Percentiles rank a stretch among this genome's conserved stretches.
These are phyloP conservation scores for Nigrospora oryzae DNA, from an alignment of 2,329 filamentous ascomycete genomes.

Conservation along the genomic window DNA sequence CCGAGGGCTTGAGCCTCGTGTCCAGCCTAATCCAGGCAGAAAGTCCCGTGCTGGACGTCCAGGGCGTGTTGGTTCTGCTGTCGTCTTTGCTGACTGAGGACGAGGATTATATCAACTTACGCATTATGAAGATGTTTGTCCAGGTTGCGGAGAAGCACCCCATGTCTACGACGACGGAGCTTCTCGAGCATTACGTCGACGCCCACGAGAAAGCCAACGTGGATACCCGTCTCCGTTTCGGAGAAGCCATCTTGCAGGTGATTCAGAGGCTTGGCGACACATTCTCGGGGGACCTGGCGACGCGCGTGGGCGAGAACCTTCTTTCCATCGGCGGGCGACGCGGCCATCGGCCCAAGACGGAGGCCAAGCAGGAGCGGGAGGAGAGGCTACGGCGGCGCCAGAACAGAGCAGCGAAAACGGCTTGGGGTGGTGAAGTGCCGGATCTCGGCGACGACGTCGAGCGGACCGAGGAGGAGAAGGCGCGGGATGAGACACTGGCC, in stretches of 20 bases:
- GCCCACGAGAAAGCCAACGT: conserved; percentile 46
- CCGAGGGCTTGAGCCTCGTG: conserved; percentile 55
- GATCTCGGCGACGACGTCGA: conserved; percentile 30
- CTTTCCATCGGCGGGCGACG: conserved; percentile 57
- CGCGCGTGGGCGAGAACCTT: conserved; percentile 47
- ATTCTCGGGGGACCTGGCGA: conserved; percentile 45
- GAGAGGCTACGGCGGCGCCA: conserved; percentile 38
- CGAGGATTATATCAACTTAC: conserved; percentile 65
- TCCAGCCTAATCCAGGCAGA: conserved; percentile 45
- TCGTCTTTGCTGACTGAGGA: conserved; percentile 55
- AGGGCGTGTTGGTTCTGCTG: conserved; percentile 53
- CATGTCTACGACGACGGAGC: conserved; percentile 49
- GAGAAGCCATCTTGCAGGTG: conserved; percentile 57
- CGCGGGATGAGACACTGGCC: conserved; percentile 35
- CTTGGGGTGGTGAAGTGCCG: conserved; percentile 45
- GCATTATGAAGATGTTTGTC: conserved; percentile 57
- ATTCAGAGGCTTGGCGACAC: conserved; percentile 51
- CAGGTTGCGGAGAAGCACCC: conserved; percentile 55
- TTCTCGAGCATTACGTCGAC: conserved; percentile 62
- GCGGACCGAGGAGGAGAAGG: conserved; percentile 5
- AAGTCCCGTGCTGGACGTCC: conserved; percentile 57
- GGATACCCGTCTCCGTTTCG: conserved; percentile 59
- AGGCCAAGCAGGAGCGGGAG: conserved; percentile 43
- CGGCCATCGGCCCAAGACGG: conserved; percentile 50
- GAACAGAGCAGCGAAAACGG: conserved; percentile 40